These are phyloP conservation scores for Allium fistulosum DNA, from an alignment of 106 monocot genomes.

Conservation along the genomic window DNA sequence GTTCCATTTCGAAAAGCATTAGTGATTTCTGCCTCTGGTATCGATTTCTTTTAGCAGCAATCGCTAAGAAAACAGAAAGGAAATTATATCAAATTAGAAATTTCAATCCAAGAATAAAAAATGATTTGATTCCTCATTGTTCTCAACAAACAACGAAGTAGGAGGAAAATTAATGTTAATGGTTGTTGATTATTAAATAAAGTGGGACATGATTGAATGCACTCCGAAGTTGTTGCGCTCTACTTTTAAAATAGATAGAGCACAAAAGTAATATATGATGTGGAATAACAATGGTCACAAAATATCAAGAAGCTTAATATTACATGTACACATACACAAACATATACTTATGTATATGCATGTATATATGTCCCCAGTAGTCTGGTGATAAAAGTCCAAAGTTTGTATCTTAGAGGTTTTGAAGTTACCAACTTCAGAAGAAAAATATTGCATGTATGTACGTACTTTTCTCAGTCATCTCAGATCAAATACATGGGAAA, in stretches of 20 bases:
- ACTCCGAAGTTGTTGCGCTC: too few species aligned
- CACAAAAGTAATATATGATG: too few species aligned
- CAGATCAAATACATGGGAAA: background rate
- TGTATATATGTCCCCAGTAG: background rate
- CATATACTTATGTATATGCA: background rate
- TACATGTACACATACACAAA: background rate
- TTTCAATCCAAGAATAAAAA: too few species aligned
- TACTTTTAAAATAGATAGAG: too few species aligned
- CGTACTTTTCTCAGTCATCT: background rate
- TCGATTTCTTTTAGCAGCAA: constrained; percentile 88
- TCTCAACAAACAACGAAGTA: too few species aligned
- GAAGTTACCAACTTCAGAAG: background rate
- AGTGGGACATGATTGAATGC: too few species aligned
- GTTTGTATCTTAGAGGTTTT: background rate
- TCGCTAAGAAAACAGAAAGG: constrained; percentile 30
- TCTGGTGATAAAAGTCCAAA: too few species aligned
- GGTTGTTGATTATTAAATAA: too few species aligned
- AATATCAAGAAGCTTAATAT: background rate
- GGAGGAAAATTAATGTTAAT: too few species aligned
- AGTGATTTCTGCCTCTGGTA: constrained; percentile 87
- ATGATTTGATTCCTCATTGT: too few species aligned
- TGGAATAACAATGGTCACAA: background rate
- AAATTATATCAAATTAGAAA: background rate
- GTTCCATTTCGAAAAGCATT: constrained; percentile 90
- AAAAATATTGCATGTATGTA: background rate